Conservation (phyloP, 257 asterid species). For the Solanum appendiculatum region DNA sequence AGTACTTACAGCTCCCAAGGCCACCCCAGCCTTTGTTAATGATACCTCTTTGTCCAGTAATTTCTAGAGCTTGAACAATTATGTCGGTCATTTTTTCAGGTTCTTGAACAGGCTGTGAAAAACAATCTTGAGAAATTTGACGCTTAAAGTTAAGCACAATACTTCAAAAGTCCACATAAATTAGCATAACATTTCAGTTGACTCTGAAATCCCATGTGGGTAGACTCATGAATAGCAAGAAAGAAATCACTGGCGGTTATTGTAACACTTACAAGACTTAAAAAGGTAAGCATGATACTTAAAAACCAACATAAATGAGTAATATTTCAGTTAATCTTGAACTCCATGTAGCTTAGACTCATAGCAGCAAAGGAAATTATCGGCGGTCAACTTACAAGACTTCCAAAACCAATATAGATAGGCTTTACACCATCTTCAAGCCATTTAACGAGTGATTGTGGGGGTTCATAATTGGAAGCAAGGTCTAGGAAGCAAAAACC, state of each 20-base stretch:
- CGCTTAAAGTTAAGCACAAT: background rate
- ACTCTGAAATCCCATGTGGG: background rate
- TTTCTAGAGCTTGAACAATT: slow-evolving; percentile 72
- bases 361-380: background rate
- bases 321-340: background rate
- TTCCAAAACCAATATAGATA: slow-evolving; percentile 88
- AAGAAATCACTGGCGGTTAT: background rate
- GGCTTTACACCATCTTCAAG: slow-evolving; percentile 64
- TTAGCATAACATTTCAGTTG: background rate
- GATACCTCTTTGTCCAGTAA: slow-evolving; percentile 82
- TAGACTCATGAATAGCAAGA: background rate
- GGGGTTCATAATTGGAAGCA: slow-evolving; percentile 76
- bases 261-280: background rate
- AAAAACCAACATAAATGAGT: background rate
- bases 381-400: slow-evolving; percentile 60
- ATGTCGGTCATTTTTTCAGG: slow-evolving; percentile 78
- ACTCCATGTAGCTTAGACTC: background rate
- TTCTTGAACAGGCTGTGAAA: slow-evolving; percentile 68
- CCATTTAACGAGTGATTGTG: slow-evolving; percentile 68
- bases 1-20: slow-evolving; percentile 59
- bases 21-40: slow-evolving; percentile 98
- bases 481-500: slow-evolving; percentile 95
- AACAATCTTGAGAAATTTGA: background rate
- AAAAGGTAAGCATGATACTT: background rate
- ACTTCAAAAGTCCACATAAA: background rate